Conservation (phyloP, 768 basidiomycete genomes). For the Galerina marginata region DNA sequence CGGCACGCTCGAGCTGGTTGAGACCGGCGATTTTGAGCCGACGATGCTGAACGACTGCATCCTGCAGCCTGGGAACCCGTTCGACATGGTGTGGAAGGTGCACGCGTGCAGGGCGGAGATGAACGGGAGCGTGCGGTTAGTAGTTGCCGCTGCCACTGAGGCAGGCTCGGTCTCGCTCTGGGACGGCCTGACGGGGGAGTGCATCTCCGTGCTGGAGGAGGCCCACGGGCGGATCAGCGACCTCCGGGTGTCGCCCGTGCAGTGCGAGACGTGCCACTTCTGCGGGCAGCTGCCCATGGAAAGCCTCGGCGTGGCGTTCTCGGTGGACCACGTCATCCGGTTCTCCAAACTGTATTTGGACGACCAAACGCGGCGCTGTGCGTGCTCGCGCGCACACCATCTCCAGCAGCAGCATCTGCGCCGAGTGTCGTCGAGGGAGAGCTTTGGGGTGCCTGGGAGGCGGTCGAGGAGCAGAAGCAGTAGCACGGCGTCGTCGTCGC, state of each 20-base stretch:
- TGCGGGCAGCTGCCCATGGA: conserved; percentile 75
- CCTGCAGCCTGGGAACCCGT: conserved; percentile 62
- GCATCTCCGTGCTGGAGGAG: conserved; percentile 66
- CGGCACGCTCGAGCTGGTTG: conserved; percentile 67
- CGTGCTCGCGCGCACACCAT: conserved; percentile 57
- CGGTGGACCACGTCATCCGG: conserved; percentile 64
- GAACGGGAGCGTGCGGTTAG: conserved; percentile 52
- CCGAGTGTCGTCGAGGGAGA: conserved; percentile 49
- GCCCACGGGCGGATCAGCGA: conserved; percentile 60
- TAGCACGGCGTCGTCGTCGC: conserved; percentile 34
- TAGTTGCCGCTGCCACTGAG: conserved; percentile 68
- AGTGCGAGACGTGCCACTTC: conserved; percentile 61
- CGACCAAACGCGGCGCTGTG: conserved; percentile 65
- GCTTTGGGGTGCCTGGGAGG: conserved; percentile 35
- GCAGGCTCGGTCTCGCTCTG: conserved; percentile 76
- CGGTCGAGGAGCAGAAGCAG: conserved; percentile 71
- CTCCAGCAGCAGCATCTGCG: conserved; percentile 33
- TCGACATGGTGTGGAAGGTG: conserved; percentile 57
- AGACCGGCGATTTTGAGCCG: conserved; percentile 51
- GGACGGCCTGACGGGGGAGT: conserved; percentile 71
- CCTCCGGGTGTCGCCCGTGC: conserved; percentile 63
- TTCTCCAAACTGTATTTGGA: conserved; percentile 69
- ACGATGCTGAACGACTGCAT: conserved; percentile 49
- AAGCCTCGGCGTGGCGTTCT: conserved; percentile 68
- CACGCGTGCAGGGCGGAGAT: conserved; percentile 60